Evolutionary conservation across 768 basidiomycete genomes (phyloP), one percentile per base, ranked within the genome.

Genomic region (Rubroboletus pulcherrimus): DNA sequence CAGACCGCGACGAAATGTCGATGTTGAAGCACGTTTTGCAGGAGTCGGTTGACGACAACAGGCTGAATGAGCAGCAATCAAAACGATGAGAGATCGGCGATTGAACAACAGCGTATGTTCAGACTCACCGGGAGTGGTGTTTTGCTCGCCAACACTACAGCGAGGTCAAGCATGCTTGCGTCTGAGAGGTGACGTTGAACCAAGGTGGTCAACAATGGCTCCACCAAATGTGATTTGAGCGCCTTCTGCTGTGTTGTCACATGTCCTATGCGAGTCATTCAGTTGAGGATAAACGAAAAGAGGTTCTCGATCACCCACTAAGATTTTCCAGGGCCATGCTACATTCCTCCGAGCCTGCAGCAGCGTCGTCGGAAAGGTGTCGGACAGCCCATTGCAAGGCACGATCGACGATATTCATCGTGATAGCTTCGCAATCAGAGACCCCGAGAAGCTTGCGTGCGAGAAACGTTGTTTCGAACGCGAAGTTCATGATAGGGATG

Each of bases 11-110:
- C 79, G 66, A 93, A 86, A 11, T 83, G 75, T 4, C 80, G 73
- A 59, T 89, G 84, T 59, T 90, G 87, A 21, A 94, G 69, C 54
- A 93, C 77, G 21, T 78, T 81, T 74, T 95, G 93, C 2, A 96
- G 68, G 44, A 83, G 78, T 39, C 86, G 83, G 63, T 93, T 93
- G 47, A 88, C 80, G n/a, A 82, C 72, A 12, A 81, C 76, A 2
- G 90, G 90, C 90, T 77, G 53, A 24, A 44, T 39, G 40, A 19
- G n/a, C 2, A 33, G 59, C n/a, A 1, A 55, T 51, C 19, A 15
- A 49, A 39, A 19, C 2, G 7, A 30, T 52, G 26, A 54, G 43
- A 40, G 15, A 14, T 19, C 4, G 10, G 14, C 2, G 8, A 30
- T 29, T 1, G 9, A 43, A 30, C 15, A 31, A 1, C 19, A 11